Evolutionary conservation across 768 basidiomycete genomes (phyloP), one percentile per base, ranked within the genome.

Genomic region (Rhizopogon rudus): DNA sequence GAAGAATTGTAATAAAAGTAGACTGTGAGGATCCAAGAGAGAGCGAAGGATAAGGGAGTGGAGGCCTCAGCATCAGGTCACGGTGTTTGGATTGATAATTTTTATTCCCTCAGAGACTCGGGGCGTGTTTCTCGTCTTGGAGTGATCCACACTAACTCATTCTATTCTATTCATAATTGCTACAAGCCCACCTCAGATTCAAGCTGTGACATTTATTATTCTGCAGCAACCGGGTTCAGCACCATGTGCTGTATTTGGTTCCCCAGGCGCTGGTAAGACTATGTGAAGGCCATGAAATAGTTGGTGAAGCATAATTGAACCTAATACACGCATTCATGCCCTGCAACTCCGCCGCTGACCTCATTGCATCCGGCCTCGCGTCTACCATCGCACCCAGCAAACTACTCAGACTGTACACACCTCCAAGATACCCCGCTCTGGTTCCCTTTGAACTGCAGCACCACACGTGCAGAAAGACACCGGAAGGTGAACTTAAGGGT

Each of bases 191-290:
- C 70, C 75, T 39, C 83, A 85, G 58, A 58, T 77, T 6, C 72
- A 72, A 52, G 79, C 83, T 0, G 79, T 86, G 0, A 61, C 66
- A 4, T 73, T 78, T 0, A 80, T 86, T 44, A 62, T 76, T 4
- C 58, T 67, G 35, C 75, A 72, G 35, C 65, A 71, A 13, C 68
- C 73, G 0, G 82, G 84, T 0, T 73, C 77, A 5, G 63, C 73
- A 1, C 84, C 84, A 0, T 86, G 86, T 59, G 67, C 83, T 13
- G 70, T 86, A 13, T 86, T 82, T 64, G 84, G 84, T 17, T 84
- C 84, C 81, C 83, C 64, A 65, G 84, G 83, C 8, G 87, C 86
- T 0, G 86, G 86, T 0, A 88, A 88, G 65, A 87, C 86, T 0
- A 75, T 1, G 79, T 86, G 2, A 86, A 88, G 63, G 78, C 80